A percentile compares a stretch with the other conserved stretches of the same genome.
These are phyloP conservation scores for Coemansia sp. DNA, from an alignment of 192 early-diverging fungal species.

Conservation along the genomic window DNA sequence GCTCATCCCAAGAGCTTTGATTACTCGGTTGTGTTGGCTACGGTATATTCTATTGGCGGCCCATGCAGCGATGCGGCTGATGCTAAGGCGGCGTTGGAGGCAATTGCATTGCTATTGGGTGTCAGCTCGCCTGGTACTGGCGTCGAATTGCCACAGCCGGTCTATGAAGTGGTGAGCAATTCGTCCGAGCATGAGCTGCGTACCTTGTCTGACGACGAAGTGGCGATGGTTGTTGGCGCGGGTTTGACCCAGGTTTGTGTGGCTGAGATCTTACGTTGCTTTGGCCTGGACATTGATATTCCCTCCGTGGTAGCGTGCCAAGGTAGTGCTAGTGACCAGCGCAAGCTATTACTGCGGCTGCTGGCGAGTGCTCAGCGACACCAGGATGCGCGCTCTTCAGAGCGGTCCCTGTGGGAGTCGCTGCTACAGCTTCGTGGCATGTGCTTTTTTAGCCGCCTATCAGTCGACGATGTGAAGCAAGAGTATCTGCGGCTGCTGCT, in stretches of 20 bases:
- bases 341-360: slow-evolving; percentile 15
- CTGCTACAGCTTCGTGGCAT: not conserved
- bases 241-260: slow-evolving; percentile 7
- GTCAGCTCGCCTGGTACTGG: not conserved
- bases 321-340: slow-evolving; percentile 12
- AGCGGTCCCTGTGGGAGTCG: slow-evolving; percentile 9
- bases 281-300: slow-evolving; percentile 12
- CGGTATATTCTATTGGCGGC: slow-evolving; percentile 17
- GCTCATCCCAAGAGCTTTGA: slow-evolving; percentile 11
- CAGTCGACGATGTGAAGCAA: slow-evolving; percentile 19
- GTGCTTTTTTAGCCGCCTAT: slow-evolving; percentile 7
- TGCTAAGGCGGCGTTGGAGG: not conserved
- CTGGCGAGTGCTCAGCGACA: slow-evolving; percentile 1
- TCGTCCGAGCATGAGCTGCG: not conserved
- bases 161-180: not conserved
- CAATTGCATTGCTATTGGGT: not conserved
- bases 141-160: not conserved
- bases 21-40: slow-evolving; percentile 10
- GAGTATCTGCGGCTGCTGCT: slow-evolving; percentile 19
- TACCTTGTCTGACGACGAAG: not conserved
- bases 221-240: not conserved
- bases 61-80: slow-evolving; percentile 11
- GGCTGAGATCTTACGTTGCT: not conserved
- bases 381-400: not conserved
- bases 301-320: slow-evolving; percentile 13